Evolutionary conservation across 2,329 filamentous ascomycete genomes (phyloP).

Genomic region (Exophiala mesophila): DNA sequence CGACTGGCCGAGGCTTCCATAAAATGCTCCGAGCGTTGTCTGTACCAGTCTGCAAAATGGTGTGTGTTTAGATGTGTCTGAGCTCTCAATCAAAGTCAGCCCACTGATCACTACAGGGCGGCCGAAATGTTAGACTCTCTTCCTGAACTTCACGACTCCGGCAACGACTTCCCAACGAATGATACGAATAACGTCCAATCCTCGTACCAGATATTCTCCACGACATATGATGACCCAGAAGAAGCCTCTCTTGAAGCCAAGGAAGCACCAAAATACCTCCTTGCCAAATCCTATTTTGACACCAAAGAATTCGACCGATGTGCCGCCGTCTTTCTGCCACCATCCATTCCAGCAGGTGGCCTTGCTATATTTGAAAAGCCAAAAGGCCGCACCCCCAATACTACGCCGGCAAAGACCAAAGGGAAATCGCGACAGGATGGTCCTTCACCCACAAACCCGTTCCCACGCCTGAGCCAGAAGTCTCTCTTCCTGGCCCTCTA

Average conservation of each 20-base stretch:
- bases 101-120: conserved; percentile 57
- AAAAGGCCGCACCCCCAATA: conserved; percentile 35
- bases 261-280: conserved; percentile 76
- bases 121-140: conserved; percentile 89
- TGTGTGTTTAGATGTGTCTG: too few species aligned
- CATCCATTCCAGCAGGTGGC: conserved; percentile 66
- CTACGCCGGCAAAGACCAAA: conserved; percentile 53
- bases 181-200: conserved; percentile 46
- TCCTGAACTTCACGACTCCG: conserved; percentile 51
- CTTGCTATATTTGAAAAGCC: conserved; percentile 44
- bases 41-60: conserved; percentile 98
- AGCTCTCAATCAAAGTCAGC: background rate
- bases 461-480: conserved; percentile 70
- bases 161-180: conserved; percentile 56
- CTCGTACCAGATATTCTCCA: conserved; percentile 45
- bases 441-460: conserved; percentile 33
- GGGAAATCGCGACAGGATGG: conserved; percentile 49
- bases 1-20: conserved; percentile 56
- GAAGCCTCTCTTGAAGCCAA: conserved; percentile 72
- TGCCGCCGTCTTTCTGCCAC: conserved; percentile 80
- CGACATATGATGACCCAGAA: conserved; percentile 59
- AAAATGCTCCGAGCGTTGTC: conserved; percentile 87
- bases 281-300: conserved; percentile 93
- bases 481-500: conserved; percentile 89
- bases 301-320: conserved; percentile 93